Conservation (phyloP, 164 flowering plant species). For the Taxillus chinensis region DNA sequence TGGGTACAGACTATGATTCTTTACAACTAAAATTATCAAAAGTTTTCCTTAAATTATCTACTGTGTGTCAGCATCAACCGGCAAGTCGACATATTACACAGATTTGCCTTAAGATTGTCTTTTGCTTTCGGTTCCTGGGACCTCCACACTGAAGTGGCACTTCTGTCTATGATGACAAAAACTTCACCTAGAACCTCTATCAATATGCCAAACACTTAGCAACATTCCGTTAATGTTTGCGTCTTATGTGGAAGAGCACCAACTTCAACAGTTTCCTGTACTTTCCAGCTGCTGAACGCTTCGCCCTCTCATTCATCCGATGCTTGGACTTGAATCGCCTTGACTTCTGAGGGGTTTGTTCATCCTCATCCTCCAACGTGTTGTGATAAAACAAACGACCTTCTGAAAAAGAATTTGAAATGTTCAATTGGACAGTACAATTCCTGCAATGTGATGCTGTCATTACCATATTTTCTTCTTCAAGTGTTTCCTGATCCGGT, state of each 20-base stretch:
- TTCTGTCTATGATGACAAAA: no score
- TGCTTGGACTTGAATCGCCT: constrained; percentile 35
- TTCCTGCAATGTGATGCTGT: constrained; percentile 1
- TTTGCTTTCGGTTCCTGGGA: no score
- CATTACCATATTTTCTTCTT: not conserved
- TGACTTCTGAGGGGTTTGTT: constrained; percentile 20
- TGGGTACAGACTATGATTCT: no score
- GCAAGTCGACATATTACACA: no score
- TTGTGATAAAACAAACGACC: constrained; percentile 8
- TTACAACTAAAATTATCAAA: no score
- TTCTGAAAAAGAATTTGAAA: constrained; percentile 9
- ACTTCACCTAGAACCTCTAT: no score
- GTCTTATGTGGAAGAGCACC: not conserved
- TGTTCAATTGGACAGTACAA: constrained; percentile 1
- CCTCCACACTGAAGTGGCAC: no score
- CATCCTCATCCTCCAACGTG: constrained; percentile 14
- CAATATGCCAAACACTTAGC: no score
- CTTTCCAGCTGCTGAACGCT: constrained; percentile 19
- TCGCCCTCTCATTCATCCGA: constrained; percentile 24
- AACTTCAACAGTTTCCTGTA: constrained; percentile 9
- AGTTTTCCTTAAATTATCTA: no score
- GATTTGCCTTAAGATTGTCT: no score
- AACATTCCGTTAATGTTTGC: no score
- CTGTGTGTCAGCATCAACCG: no score
- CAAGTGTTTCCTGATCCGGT: constrained; percentile 3